Conservation (phyloP, 139 green algal species). For the Chlamydomonas applanata region DNA sequence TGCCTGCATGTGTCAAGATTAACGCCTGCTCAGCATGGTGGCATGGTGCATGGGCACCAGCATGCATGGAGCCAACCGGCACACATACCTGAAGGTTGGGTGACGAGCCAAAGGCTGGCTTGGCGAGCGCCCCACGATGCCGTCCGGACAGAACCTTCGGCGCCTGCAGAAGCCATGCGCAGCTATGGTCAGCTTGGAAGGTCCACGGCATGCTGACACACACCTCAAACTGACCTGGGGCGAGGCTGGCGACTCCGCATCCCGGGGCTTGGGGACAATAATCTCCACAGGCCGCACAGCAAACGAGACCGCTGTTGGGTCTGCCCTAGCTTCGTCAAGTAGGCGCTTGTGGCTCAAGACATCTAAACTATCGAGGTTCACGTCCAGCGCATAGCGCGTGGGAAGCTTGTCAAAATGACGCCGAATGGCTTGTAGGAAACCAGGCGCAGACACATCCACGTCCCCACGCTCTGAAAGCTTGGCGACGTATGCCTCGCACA, state of each 20-base stretch:
- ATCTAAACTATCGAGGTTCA: slow-evolving; percentile 86
- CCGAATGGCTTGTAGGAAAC: slow-evolving; percentile 63
- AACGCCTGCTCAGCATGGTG: not conserved
- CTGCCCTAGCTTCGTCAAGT: slow-evolving; percentile 77
- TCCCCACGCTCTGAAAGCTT: slow-evolving; percentile 54
- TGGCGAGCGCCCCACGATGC: slow-evolving; percentile 26
- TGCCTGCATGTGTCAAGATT: slow-evolving; percentile 57
- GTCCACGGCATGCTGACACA: not conserved
- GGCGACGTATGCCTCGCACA: slow-evolving; percentile 66
- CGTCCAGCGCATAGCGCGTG: slow-evolving; percentile 85
- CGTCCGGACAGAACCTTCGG: not conserved
- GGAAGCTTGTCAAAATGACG: slow-evolving; percentile 83
- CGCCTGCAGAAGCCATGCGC: too few species aligned
- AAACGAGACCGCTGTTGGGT: slow-evolving; percentile 79
- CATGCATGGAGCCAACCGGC: not conserved
- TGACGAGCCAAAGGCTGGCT: slow-evolving; percentile 88
- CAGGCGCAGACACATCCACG: slow-evolving; percentile 62
- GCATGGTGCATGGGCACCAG: not conserved
- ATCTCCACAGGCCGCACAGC: slow-evolving; percentile 86
- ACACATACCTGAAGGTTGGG: slow-evolving; percentile 79
- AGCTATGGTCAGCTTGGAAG: slow-evolving; percentile 8
- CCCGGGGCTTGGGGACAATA: slow-evolving; percentile 6
- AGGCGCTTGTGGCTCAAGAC: slow-evolving; percentile 92
- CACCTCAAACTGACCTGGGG: slow-evolving; percentile 10
- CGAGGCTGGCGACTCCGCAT: not conserved